Evolutionary conservation across 208 protist species (phyloP), one percentile per base, ranked within the genome.

Genomic region (Borovskyia barvae): DNA sequence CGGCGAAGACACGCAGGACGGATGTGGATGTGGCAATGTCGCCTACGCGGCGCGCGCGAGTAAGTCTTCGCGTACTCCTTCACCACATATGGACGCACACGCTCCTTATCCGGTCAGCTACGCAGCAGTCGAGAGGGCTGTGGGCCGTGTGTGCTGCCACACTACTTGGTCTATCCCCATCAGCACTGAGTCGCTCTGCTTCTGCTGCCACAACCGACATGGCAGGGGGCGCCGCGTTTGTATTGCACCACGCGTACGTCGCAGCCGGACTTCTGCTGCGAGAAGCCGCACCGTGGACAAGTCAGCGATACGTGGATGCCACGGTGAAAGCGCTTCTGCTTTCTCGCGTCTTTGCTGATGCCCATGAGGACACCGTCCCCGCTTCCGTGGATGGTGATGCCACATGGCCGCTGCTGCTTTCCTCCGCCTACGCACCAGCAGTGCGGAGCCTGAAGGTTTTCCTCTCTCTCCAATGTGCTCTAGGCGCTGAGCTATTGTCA

Each of bases 61-160:
- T 66, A n/a, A 29, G 40, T 25, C 49, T 66, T 6, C 45, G 48
- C 14, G 59, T 66, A 20, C 40, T 66, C 28, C 47, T 66, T 5
- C 59, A 66, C 33, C 49, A 66, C 40, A 20, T 66, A 5, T 66
- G 59, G 59, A 42, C 48, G 1, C 39, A 19, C 20, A 24, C 39
- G 12, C 33, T 66, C 8, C 36, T 40, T 4, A 12, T 22, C 12
- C 59, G 59, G 5, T 66, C 59, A 12, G 11, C 46, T 11, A 22
- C 26, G 53, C 52, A 60, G 53, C 63, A 39, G 15, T 39, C 19
- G 17, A 48, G 36, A 35, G 30, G 26, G 40, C 46, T 70, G 25
- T 70, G 63, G 63, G 29, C 51, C 11, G 43, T 70, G 24, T 70
- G 63, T n/a, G 46, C 53, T 28, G 63, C 45, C 14, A 61, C 45